Evolutionary conservation across 129 eudicot species (phyloP).

Genomic region (Artemisia tridentata): DNA sequence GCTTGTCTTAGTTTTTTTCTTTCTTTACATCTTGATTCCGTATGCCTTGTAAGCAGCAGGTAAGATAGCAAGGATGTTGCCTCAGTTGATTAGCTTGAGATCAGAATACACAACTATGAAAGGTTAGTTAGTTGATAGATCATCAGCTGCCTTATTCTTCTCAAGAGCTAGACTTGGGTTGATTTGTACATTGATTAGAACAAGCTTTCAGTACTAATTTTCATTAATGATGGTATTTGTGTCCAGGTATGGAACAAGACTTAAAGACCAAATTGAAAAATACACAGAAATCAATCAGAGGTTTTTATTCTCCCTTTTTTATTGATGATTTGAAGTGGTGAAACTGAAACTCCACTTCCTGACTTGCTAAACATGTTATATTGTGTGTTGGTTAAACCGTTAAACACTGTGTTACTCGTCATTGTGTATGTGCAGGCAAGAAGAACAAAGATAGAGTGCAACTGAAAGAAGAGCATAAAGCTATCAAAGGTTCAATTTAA

Average conservation of each 20-base stretch:
- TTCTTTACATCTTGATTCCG: not conserved
- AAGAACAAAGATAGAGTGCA: not conserved
- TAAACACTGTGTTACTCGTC: not conserved
- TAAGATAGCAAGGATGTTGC: not conserved
- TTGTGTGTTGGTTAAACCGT: not conserved
- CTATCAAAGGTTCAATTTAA: not conserved
- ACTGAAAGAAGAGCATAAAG: not conserved
- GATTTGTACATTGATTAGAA: not conserved
- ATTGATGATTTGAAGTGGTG: too few species aligned
- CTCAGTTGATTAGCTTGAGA: not conserved
- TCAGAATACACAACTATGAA: not conserved
- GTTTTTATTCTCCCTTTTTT: too few species aligned
- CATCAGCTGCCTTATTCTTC: not conserved
- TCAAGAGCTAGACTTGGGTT: not conserved
- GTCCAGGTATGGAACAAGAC: not conserved
- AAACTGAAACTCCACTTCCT: not conserved
- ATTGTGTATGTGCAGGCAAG: not conserved
- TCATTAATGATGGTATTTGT: not conserved
- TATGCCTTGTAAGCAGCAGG: not conserved
- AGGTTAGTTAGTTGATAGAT: slow-evolving; percentile 1
- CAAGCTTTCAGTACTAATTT: not conserved
- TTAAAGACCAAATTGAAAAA: not conserved
- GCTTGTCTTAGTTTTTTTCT: not conserved
- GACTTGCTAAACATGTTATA: not conserved
- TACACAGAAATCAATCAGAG: too few species aligned